Evolutionary conservation across 2,329 filamentous ascomycete species (phyloP).

Genomic region (Xylariomycetidae sp.): DNA sequence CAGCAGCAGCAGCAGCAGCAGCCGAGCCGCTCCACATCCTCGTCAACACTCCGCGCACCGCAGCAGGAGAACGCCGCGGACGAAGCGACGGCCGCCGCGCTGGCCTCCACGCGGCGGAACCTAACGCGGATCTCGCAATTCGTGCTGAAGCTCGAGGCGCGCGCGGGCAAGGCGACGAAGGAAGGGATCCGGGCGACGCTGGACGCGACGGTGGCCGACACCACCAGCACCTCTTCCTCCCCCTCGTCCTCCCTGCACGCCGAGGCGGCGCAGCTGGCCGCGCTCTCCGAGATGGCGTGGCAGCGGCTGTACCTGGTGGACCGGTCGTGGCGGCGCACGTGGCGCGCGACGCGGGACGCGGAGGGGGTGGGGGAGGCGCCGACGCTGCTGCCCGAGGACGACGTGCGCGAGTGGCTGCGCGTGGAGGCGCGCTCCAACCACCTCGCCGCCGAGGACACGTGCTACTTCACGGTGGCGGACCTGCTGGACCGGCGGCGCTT

Average conservation of each 20-base stretch:
- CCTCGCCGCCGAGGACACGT: slow-evolving; percentile 12
- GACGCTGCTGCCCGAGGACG: slow-evolving; percentile 15
- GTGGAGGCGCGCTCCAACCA: slow-evolving; percentile 12
- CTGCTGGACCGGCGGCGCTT: slow-evolving; percentile 12
- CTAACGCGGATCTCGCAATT: slow-evolving; percentile 22
- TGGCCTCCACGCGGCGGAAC: slow-evolving; percentile 15
- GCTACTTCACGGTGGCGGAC: slow-evolving; percentile 20
- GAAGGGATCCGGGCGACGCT: slow-evolving; percentile 23
- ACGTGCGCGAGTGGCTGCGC: slow-evolving; percentile 15
- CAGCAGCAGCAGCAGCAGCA: background rate
- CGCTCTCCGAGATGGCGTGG: slow-evolving; percentile 14
- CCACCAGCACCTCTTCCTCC: slow-evolving; percentile 5
- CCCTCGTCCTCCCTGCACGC: slow-evolving; percentile 3
- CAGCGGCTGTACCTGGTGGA: slow-evolving; percentile 20
- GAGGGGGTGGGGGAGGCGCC: slow-evolving; percentile 2
- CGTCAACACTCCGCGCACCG: background rate
- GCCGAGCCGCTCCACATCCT: background rate
- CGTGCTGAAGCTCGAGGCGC: slow-evolving; percentile 24
- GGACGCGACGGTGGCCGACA: slow-evolving; percentile 18
- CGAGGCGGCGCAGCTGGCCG: slow-evolving; percentile 17
- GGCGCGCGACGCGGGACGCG: slow-evolving; percentile 8
- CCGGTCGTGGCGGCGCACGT: slow-evolving; percentile 14
- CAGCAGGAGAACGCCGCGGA: slow-evolving; percentile 6
- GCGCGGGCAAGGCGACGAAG: slow-evolving; percentile 20
- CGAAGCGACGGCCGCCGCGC: slow-evolving; percentile 9